These are phyloP conservation scores for Pulveroboletus sp. DNA, from an alignment of 768 basidiomycete genomes.

Conservation along the genomic window DNA sequence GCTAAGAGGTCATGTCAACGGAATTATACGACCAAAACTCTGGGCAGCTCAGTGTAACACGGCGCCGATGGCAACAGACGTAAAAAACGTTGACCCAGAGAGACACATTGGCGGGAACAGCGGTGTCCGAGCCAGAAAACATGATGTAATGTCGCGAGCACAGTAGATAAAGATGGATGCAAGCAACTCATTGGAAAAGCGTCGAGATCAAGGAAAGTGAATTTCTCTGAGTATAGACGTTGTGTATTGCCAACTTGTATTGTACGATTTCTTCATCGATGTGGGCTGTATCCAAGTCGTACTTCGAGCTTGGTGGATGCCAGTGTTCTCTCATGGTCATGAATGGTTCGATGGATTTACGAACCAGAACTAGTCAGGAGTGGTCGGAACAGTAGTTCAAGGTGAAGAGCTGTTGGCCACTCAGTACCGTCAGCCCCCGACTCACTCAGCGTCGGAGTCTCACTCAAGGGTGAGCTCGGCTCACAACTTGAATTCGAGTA, in stretches of 20 bases:
- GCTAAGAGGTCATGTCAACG: too few species aligned
- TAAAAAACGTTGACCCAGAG: neutral
- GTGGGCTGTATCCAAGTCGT: neutral
- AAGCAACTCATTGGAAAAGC: neutral
- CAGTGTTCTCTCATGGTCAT: too few species aligned
- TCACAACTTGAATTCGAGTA: too few species aligned
- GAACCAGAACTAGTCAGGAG: too few species aligned
- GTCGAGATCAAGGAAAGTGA: neutral
- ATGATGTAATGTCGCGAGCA: neutral
- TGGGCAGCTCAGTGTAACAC: neutral
- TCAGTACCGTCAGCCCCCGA: too few species aligned
- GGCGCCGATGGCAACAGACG: neutral
- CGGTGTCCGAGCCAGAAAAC: neutral
- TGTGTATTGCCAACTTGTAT: neutral
- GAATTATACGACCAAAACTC: neutral
- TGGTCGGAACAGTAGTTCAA: too few species aligned
- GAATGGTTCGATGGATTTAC: too few species aligned
- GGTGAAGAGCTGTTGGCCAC: too few species aligned
- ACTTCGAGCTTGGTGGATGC: too few species aligned
- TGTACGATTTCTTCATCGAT: neutral
- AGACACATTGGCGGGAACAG: neutral
- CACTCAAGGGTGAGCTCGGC: too few species aligned
- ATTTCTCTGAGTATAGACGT: neutral
- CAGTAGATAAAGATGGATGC: neutral
- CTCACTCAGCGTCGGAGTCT: too few species aligned